Percentiles rank a stretch among this genome's conserved stretches.
phyloP scores from a whole-genome alignment of 495 filamentous ascomycete genomes.

The Neurospora africana region DNA sequence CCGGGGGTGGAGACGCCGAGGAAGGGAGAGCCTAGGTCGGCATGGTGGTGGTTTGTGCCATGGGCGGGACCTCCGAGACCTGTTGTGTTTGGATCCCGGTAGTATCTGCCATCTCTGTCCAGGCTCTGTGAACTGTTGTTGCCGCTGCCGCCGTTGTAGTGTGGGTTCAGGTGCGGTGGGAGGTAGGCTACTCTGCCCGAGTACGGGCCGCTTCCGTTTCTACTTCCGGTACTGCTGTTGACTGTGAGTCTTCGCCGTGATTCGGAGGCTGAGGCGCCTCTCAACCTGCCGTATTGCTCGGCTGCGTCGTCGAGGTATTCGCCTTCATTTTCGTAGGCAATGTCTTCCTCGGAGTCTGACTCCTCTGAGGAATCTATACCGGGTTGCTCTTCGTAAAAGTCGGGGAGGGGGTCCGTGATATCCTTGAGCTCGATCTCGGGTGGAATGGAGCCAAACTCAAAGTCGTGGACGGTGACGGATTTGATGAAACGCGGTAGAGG shows the following conservation, averaged over 20 bases:
- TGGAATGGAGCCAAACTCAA: slow-evolving; percentile 76
- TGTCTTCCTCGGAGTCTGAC: slow-evolving; percentile 31
- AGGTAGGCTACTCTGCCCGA: slow-evolving; percentile 2
- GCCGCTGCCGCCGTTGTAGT: background rate
- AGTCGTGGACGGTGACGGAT: slow-evolving; percentile 85
- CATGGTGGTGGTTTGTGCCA: slow-evolving; percentile 24
- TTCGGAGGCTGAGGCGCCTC: background rate
- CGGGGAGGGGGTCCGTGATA: slow-evolving; percentile 85
- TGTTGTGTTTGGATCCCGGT: background rate
- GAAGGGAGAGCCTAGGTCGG: slow-evolving; percentile 52
- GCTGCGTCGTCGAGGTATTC: slow-evolving; percentile 23
- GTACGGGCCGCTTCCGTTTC: background rate
- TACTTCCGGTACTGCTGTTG: slow-evolving; percentile 16
- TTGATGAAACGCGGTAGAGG: slow-evolving; percentile 91
- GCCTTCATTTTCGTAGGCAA: slow-evolving; percentile 25
- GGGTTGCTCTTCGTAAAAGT: slow-evolving; percentile 89
- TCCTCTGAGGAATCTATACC: slow-evolving; percentile 25
- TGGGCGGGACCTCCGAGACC: slow-evolving; percentile 9
- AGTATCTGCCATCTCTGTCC: background rate
- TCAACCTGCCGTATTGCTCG: slow-evolving; percentile 11
- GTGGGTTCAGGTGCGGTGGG: slow-evolving; percentile 27
- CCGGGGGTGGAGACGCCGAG: slow-evolving; percentile 61
- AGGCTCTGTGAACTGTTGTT: background rate
- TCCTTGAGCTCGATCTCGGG: slow-evolving; percentile 90
- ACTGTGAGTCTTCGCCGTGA: slow-evolving; percentile 18